Evolutionary conservation across 2,329 filamentous ascomycete species (phyloP), one percentile per base, ranked within the genome.

Genomic region (Gyromitra esculenta): DNA sequence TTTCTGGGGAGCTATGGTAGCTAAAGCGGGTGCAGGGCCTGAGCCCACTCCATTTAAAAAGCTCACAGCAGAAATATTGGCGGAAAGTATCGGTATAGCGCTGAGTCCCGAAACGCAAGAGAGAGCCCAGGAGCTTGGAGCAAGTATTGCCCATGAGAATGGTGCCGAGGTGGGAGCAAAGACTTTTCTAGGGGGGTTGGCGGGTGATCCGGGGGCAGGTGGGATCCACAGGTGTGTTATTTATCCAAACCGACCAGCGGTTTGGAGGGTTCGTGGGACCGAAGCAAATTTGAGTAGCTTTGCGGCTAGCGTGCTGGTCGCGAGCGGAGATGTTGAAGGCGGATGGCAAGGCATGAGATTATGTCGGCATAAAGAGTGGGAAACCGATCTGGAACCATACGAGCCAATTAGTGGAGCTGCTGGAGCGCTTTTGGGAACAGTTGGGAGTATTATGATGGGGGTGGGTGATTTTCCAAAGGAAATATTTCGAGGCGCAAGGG

Each of bases 1-100:
- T 0, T 95, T 94, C 81, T 94, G 92, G 92, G 92, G 92, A 6
- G 87, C 89, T 8, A 94, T 94, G 87, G 89, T 94, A 50, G 87
- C 90, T 0, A 87, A 86, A 75, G 91, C 92, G 5, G 91, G 91
- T 8, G 92, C 92, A 5, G 92, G 92, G 0, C 91, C 92, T 0
- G 83, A 86, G 0, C 91, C 92, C 0, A 89, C 93, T 63, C 90
- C 90, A 0, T 89, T 91, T 82, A 91, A 91, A 79, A 85, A 89
- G 39, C 83, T 94, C 48, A 93, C 88, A 0, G 86, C 87, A 0
- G 89, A 91, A 35, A 90, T 88, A 11, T 85, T 95, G 5, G 89
- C 90, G 0, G 87, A 87, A 31, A 89, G 91, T 0, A 90, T 95
- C 69, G 82, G 82, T 5, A 85, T 87, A 54, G 90, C 90, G 15